phyloP scores from a whole-genome alignment of 306 rosid species.

The Mucuna pruriens region DNA sequence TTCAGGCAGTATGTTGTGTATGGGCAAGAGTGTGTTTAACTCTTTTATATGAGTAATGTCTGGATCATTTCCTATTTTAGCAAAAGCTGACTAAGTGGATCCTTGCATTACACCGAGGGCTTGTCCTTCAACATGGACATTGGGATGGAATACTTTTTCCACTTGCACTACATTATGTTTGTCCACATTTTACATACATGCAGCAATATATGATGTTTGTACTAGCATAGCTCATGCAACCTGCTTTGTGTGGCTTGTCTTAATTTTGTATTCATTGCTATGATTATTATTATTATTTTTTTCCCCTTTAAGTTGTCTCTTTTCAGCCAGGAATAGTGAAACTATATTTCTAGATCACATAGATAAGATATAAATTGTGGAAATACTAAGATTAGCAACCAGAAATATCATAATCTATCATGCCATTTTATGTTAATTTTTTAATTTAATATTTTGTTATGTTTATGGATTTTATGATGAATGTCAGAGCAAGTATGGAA shows the following conservation, averaged over 20 bases:
- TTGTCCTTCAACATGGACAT: not conserved
- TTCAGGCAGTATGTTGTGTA: not conserved
- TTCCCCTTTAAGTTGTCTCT: no score
- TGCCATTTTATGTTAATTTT: not conserved
- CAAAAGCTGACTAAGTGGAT: constrained; percentile 28
- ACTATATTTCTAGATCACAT: not conserved
- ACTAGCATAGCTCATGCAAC: no score
- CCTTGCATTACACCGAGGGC: not conserved
- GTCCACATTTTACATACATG: no score
- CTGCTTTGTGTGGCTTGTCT: no score
- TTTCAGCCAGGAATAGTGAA: not conserved
- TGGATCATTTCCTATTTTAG: constrained; percentile 38
- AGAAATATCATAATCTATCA: not conserved
- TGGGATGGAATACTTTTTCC: not conserved
- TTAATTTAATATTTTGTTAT: not conserved
- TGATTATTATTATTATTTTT: no score
- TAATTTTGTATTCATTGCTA: no score
- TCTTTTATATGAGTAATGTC: constrained; percentile 45
- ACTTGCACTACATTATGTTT: no score
- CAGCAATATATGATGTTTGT: no score
- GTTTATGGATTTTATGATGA: not conserved
- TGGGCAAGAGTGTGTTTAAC: no score
- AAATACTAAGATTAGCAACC: not conserved
- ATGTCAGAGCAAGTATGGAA: not conserved
- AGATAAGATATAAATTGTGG: not conserved